phyloP scores from a whole-genome alignment of 495 filamentous ascomycete genomes.

The Thozetella sp. region DNA sequence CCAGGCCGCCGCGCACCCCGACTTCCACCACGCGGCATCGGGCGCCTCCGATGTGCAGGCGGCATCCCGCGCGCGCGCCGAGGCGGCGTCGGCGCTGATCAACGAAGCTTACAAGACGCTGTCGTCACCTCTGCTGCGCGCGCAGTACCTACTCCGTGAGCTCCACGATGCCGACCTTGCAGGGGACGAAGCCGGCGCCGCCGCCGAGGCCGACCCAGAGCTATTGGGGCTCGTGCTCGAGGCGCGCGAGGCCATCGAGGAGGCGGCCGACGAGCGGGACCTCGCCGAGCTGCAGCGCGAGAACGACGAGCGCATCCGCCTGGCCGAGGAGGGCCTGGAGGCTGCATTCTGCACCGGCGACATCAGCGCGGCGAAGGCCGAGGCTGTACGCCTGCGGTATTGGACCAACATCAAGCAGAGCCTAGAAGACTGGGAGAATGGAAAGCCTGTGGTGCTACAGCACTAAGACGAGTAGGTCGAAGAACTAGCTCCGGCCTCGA shows the following conservation, averaged over 20 bases:
- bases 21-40: constrained; percentile 60
- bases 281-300: constrained; percentile 59
- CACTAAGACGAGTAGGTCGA: constrained; percentile 42
- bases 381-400: constrained; percentile 81
- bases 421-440: constrained; percentile 79
- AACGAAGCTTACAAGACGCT: constrained; percentile 91
- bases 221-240: constrained; percentile 89
- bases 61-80: constrained; percentile 48
- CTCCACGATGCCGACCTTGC: constrained; percentile 75
- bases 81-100: constrained; percentile 74
- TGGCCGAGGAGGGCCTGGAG: constrained; percentile 60
- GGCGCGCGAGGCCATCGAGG: constrained; percentile 82
- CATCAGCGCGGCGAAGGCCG: constrained; percentile 63
- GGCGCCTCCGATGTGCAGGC: constrained; percentile 7
- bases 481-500: too few species aligned
- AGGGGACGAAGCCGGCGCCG: constrained; percentile 70
- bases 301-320: constrained; percentile 69
- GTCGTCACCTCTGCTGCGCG: constrained; percentile 70
- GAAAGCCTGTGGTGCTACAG: constrained; percentile 65
- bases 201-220: constrained; percentile 71
- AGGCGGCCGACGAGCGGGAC: constrained; percentile 63
- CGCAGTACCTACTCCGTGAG: constrained; percentile 77
- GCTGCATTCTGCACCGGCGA: constrained; percentile 68
- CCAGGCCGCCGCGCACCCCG: constrained; percentile 80
- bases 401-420: constrained; percentile 89